Conservation (phyloP, 805 yeast species). For the Clavispora carvajalis region DNA sequence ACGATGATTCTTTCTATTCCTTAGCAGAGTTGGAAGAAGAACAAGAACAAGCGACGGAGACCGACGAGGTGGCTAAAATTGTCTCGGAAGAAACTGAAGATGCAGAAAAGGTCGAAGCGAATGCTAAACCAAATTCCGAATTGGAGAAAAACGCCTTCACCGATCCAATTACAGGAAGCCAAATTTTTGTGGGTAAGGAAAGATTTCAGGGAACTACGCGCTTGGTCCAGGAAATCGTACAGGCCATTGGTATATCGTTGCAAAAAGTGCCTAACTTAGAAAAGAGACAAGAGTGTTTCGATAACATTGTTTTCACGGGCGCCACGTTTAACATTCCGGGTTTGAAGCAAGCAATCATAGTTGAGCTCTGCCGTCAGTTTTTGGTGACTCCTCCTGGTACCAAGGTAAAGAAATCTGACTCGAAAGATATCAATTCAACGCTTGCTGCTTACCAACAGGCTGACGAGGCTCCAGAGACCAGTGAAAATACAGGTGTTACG, state of each 20-base stretch:
- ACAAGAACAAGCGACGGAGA: slow-evolving; percentile 56
- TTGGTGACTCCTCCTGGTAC: slow-evolving; percentile 34
- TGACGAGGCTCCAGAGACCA: slow-evolving; percentile 24
- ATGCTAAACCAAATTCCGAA: slow-evolving; percentile 54
- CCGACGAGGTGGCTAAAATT: slow-evolving; percentile 83
- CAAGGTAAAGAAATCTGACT: slow-evolving; percentile 18
- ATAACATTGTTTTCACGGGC: slow-evolving; percentile 75
- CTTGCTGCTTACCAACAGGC: slow-evolving; percentile 40
- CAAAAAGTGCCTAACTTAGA: slow-evolving; percentile 58
- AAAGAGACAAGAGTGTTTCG: slow-evolving; percentile 79
- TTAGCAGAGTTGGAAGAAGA: slow-evolving; percentile 39
- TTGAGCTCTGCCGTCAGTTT: slow-evolving; percentile 52
- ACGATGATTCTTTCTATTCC: slow-evolving; percentile 61
- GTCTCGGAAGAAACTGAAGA: slow-evolving; percentile 65
- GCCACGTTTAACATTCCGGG: slow-evolving; percentile 74
- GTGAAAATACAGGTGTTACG: slow-evolving; percentile 16
- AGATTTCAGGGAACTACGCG: slow-evolving; percentile 75
- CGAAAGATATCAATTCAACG: slow-evolving; percentile 32
- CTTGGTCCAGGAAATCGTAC: slow-evolving; percentile 52
- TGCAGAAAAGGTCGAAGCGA: slow-evolving; percentile 23
- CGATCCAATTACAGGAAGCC: slow-evolving; percentile 51
- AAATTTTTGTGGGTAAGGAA: slow-evolving; percentile 76
- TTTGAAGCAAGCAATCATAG: slow-evolving; percentile 62
- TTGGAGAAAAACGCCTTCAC: slow-evolving; percentile 66
- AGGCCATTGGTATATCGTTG: slow-evolving; percentile 48